Evolutionary conservation across 1,139 yeast genomes (phyloP), one percentile per base, ranked within the genome.

Genomic region (Lodderomyces metapsilosis): DNA sequence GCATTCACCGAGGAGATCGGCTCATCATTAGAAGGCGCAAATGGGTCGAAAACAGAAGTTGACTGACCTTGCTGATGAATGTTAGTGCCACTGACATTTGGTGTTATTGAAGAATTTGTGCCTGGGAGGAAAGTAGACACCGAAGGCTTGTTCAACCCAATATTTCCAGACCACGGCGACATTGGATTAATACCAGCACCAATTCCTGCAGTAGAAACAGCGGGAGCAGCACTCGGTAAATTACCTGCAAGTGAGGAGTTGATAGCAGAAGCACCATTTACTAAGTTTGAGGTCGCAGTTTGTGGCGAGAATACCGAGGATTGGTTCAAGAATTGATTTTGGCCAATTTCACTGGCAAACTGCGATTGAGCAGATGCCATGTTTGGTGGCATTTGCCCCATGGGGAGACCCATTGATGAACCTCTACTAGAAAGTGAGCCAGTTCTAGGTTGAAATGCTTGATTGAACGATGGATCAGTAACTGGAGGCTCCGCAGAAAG

Each of bases 401-500:
- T 33, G 9, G 45, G 21, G 20, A 43, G 41, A 10, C 40, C 46
- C 17, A 36, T 38, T 17, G 58, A 38, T 4, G 53, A 48, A 6
- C 61, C 48, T 6, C 57, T 41, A n/a, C 47, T 49, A 7, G 66
- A 57, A 12, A 54, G 43, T 1, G 67, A 56, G 6, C 58, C 50
- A 1, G 71, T 66, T 34, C 58, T 61, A 4, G 68, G 60, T 36
- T 65, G 66, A 31, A 66, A 52, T 42, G 62, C 70, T 31, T 66
- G 45, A 25, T 23, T 34, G 6, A 22, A 22, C 2, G 37, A 34
- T 5, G 5, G 22, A 10, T 12, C n/a, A 11, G 30, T 23, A 24
- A 17, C 4, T 6, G 15, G 7, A 10, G 39, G 20, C 5, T 28
- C 28, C 11, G 5, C 17, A n/a, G 16, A 36, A 16, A 43, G 36